Conservation (phyloP, 805 yeast species). For the Lachancea quebecensis region DNA sequence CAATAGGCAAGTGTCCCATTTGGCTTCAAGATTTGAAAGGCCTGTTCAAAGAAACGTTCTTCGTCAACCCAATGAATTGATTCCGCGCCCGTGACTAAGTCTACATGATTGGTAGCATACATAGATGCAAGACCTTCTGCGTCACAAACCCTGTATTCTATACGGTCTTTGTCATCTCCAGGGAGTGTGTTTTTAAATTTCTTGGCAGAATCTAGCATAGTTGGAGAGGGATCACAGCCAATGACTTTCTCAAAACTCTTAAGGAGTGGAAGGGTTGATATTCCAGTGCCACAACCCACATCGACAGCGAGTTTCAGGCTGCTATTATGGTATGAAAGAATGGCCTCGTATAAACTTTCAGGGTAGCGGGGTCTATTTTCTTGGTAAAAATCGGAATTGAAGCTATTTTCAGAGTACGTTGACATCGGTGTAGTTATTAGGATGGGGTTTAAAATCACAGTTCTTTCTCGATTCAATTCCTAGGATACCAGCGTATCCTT, state of each 20-base stretch:
- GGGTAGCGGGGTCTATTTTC: slow-evolving; percentile 41
- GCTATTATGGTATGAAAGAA: slow-evolving; percentile 37
- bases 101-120: slow-evolving; percentile 35
- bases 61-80: slow-evolving; percentile 72
- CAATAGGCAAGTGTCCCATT: slow-evolving; percentile 65
- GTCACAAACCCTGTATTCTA: slow-evolving; percentile 15
- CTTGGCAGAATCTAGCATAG: slow-evolving; percentile 43
- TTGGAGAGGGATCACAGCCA: slow-evolving; percentile 52
- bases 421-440: no score
- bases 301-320: slow-evolving; percentile 41
- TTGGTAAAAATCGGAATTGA: slow-evolving; percentile 3
- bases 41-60: slow-evolving; percentile 42
- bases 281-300: slow-evolving; percentile 69
- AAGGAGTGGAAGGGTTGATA: slow-evolving; percentile 46
- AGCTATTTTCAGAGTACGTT: slow-evolving; percentile 1
- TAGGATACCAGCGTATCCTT: neutral
- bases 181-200: slow-evolving; percentile 9
- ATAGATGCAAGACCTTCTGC: slow-evolving; percentile 26
- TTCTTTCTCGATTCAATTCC: no score
- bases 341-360: slow-evolving; percentile 36
- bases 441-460: no score
- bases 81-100: slow-evolving; percentile 61
- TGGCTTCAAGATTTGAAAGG: slow-evolving; percentile 42
- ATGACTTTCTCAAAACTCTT: slow-evolving; percentile 39
- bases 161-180: slow-evolving; percentile 13